Evolutionary conservation across 108 stramenopile genomes (phyloP).

Genomic region (Halocafeteria seosinensis): DNA sequence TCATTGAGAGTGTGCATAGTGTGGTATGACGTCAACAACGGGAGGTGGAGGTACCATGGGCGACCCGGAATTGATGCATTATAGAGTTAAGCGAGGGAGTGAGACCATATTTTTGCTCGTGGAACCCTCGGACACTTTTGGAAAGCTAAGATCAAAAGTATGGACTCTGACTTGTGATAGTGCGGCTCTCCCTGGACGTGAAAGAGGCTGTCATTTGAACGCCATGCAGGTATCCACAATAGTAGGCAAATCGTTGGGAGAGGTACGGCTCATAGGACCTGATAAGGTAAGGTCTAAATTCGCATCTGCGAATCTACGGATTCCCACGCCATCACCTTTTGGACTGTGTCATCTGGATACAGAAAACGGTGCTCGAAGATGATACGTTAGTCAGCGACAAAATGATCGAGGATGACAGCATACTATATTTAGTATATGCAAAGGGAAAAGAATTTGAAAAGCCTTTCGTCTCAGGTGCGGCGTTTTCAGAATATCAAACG

Average conservation of each 20-base stretch:
- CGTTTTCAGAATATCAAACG: no score
- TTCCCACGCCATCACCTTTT: no score
- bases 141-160: not conserved
- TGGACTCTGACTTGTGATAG: no score
- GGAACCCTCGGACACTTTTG: not conserved
- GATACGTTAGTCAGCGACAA: not conserved
- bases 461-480: no score
- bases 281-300: not conserved
- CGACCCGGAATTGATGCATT: not conserved
- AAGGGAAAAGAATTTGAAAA: no score
- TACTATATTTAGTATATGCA: not conserved
- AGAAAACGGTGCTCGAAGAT: not conserved
- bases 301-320: no score
- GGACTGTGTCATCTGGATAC: no score
- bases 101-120: not conserved
- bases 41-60: no score
- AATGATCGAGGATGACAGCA: not conserved
- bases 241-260: not conserved
- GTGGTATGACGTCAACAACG: no score
- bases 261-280: not conserved
- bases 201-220: no score
- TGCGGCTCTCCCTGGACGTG: no score
- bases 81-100: not conserved
- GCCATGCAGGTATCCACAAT: not conserved
- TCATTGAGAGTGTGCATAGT: no score